phyloP scores from a whole-genome alignment of 2,329 filamentous ascomycete species.

The Elsinoe batatas region DNA sequence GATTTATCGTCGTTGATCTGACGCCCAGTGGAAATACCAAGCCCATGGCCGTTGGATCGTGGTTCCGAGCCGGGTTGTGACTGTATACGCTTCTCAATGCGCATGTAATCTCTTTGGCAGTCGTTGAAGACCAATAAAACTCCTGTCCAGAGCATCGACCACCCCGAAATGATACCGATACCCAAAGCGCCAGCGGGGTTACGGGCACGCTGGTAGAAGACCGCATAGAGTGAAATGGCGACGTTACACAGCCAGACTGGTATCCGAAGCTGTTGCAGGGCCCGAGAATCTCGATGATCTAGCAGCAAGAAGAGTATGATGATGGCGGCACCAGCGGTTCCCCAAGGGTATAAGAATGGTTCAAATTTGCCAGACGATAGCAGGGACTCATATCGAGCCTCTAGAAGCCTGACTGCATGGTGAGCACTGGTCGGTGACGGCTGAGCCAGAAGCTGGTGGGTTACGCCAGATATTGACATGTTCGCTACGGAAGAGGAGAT shows the following conservation, averaged over 20 bases:
- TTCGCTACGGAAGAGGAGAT: not conserved
- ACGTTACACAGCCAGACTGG: constrained; percentile 37
- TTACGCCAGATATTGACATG: not conserved
- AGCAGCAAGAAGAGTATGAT: constrained; percentile 43
- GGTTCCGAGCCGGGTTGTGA: not conserved
- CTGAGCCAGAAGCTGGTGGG: not conserved
- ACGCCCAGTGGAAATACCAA: not conserved
- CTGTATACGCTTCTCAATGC: constrained; percentile 39
- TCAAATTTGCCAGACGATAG: constrained; percentile 31
- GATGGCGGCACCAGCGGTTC: constrained; percentile 29
- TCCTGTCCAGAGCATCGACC: constrained; percentile 45
- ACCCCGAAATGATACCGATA: constrained; percentile 45
- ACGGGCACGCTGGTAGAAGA: constrained; percentile 38
- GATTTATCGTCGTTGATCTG: not conserved
- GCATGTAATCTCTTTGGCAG: constrained; percentile 44
- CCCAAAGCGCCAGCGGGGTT: constrained; percentile 44
- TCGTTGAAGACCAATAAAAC: constrained; percentile 47
- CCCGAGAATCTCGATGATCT: constrained; percentile 34
- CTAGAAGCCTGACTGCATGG: constrained; percentile 15
- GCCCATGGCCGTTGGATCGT: not conserved
- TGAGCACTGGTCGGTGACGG: constrained; percentile 9
- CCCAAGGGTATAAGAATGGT: constrained; percentile 38
- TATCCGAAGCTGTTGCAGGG: constrained; percentile 34
- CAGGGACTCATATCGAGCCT: constrained; percentile 31
- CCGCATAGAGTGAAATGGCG: constrained; percentile 34